Base-by-base conservation (phyloP, 2,329 filamentous ascomycete species). In the Chrysoporthe cubensis region DNA sequence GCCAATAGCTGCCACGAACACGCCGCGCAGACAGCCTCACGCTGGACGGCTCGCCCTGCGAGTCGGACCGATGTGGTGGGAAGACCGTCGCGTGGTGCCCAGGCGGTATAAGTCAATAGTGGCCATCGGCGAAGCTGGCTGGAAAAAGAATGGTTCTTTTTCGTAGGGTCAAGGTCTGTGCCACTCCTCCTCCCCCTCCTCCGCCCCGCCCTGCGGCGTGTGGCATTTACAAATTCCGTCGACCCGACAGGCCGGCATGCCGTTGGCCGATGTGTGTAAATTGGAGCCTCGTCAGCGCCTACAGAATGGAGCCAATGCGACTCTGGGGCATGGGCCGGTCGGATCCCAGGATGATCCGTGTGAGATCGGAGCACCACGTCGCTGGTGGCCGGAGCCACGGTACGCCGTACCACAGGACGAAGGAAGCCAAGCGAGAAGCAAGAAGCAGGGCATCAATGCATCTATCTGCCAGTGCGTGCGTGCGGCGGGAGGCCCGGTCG, bases 301-400 rank as follows among this genome's bases (percentile, higher is more conserved):
- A 43, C 43, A 59, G 2, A 48, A 46, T 58, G 66, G 57, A 43
- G 66, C n/a, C 64, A 59, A 46, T 66, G 59, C 58, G 61, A 54
- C 9, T 40, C 43, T n/a, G 54, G 52, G 63, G 61, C 59, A 52
- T 62, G 64, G 59, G 34, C 32, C 56, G 65, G 42, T 59, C 52
- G 13, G 58, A 54, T n/a, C 18, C 63, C 46, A 62, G 63, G 66
- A 52, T 68, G 59, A 68, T 68, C 64, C 64, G 67, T 69, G 67
- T 65, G 14, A 34, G 26, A 32, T 26, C 44, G 32, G 42, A 61
- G n/a, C 52, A 26, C 18, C 62, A 21, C 11, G 11, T 64, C 50
- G 62, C 42, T 52, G 14, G 13, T 52, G 37, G 37, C 37, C 61
- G 44, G 26, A 26, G 26, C 26, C 26, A 26, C 26, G 26, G 26